Conservation (phyloP, 1,139 yeast species). For the Barnettozyma hawaiiensis region DNA sequence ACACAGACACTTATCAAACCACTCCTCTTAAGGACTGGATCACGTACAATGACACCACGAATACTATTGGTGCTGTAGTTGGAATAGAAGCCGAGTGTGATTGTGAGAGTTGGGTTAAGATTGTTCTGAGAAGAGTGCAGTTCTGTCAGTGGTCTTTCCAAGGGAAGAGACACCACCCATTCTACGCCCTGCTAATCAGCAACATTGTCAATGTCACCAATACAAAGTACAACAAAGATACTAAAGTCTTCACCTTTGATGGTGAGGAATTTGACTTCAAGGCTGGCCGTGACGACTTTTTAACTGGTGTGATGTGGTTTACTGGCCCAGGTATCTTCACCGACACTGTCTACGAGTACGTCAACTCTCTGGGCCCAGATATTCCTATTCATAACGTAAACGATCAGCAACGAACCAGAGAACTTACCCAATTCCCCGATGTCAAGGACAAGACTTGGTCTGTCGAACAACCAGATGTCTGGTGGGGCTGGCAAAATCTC, state of each 20-base stretch:
- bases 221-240: conserved; percentile 29
- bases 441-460: conserved; percentile 3
- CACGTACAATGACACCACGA: conserved; percentile 20
- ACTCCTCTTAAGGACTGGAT: conserved; percentile 20
- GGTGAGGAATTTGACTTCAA: conserved; percentile 18
- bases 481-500: conserved; percentile 8
- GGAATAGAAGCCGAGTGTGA: conserved; percentile 36
- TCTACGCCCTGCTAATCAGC: conserved; percentile 49
- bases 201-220: conserved; percentile 47
- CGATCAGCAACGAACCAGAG: conserved; percentile 1
- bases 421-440: not conserved
- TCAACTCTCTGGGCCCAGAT: conserved; percentile 25
- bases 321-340: conserved; percentile 61
- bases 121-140: conserved; percentile 35
- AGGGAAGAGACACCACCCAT: conserved; percentile 48
- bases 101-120: conserved; percentile 29
- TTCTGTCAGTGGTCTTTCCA: conserved; percentile 43
- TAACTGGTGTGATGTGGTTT: conserved; percentile 46
- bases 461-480: not conserved
- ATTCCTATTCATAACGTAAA: conserved; percentile 1
- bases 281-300: conserved; percentile 12
- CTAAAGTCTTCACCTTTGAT: conserved; percentile 28
- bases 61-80: conserved; percentile 40
- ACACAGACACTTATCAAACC: conserved; percentile 34
- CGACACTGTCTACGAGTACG: conserved; percentile 47